Percentiles rank a stretch among this genome's conserved stretches.
phyloP scores from a whole-genome alignment of 371 early-diverging fungal genomes.

The Dinochytrium kinnereticum region DNA sequence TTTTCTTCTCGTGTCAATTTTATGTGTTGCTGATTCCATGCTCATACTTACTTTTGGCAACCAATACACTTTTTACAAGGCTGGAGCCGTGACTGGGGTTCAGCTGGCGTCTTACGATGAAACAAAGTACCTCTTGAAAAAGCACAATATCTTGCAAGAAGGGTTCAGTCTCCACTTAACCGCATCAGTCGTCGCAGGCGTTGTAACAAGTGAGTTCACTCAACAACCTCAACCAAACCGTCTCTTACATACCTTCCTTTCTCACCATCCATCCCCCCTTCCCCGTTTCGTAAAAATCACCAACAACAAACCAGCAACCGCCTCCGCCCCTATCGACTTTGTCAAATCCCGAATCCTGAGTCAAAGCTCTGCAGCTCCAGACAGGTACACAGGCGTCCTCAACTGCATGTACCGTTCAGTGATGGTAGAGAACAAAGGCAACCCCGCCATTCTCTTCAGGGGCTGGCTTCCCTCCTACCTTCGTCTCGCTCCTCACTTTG shows the following conservation, averaged over 20 bases:
- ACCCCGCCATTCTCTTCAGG: slow-evolving; percentile 20
- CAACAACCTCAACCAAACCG: too few relatives aligned
- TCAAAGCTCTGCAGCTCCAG: background rate
- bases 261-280: too few relatives aligned
- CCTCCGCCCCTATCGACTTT: slow-evolving; percentile 37
- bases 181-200: slow-evolving; percentile 22
- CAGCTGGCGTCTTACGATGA: slow-evolving; percentile 43
- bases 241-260: too few relatives aligned
- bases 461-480: slow-evolving; percentile 44
- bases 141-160: slow-evolving; percentile 29
- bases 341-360: slow-evolving; percentile 35
- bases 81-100: slow-evolving; percentile 36
- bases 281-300: too few relatives aligned
- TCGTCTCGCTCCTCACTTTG: slow-evolving; percentile 44
- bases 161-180: slow-evolving; percentile 33
- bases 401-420: slow-evolving; percentile 34
- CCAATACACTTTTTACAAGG: background rate
- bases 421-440: slow-evolving; percentile 23
- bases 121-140: slow-evolving; percentile 35
- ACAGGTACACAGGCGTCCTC: slow-evolving; percentile 25
- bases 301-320: background rate
- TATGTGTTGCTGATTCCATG: too few relatives aligned
- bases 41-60: too few relatives aligned
- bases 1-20: too few relatives aligned
- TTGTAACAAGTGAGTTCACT: background rate